A percentile compares a stretch with the other conserved stretches of the same genome.
Conservation (phyloP, 2,329 filamentous ascomycete genomes). For the Colletotrichum godetiae region DNA sequence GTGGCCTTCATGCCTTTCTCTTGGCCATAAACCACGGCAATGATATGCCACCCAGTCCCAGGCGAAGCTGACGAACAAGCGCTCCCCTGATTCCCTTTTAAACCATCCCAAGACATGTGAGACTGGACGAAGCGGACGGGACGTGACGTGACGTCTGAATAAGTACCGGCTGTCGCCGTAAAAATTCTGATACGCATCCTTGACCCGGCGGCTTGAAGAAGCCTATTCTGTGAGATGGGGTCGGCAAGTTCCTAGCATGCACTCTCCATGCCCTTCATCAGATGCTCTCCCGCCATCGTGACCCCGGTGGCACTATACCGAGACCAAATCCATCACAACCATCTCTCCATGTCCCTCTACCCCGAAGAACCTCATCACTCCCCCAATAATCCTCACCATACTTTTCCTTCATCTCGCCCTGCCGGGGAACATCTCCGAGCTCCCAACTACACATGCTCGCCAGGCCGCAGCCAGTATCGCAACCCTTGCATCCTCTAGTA, state of each 20-base stretch:
- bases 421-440: background rate
- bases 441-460: too few species aligned
- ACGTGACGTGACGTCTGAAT: background rate
- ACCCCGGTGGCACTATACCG: background rate
- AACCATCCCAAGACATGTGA: background rate
- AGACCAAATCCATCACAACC: background rate
- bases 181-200: background rate
- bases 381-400: background rate
- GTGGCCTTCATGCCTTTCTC: too few species aligned
- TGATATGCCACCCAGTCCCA: too few species aligned
- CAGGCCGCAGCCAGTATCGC: too few species aligned
- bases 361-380: background rate
- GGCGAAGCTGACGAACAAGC: too few species aligned
- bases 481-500: slow-evolving; percentile 61
- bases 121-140: background rate
- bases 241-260: background rate
- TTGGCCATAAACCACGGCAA: too few species aligned
- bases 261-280: background rate
- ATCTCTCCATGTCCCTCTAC: background rate
- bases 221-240: background rate
- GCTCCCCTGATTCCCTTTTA: too few species aligned
- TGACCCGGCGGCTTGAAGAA: background rate
- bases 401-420: background rate
- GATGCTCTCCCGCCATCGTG: background rate
- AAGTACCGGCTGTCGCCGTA: background rate